phyloP scores from a whole-genome alignment of 805 yeast genomes.

The Torulaspora maleeae region DNA sequence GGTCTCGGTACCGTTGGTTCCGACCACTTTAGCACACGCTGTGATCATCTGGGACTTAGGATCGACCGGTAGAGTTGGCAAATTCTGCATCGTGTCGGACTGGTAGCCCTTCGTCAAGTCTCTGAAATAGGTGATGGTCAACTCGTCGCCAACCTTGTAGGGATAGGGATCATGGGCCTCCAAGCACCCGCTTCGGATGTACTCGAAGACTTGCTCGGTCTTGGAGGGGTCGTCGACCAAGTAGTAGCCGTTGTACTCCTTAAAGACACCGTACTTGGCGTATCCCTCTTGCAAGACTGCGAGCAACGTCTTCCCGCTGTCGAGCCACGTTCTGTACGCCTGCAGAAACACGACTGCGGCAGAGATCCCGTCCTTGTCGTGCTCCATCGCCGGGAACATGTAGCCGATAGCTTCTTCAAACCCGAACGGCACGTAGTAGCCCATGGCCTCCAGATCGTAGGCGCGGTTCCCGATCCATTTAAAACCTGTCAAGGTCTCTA shows the following conservation, averaged over 20 bases:
- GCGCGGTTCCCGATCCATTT: slow-evolving; percentile 96
- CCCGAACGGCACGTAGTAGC: slow-evolving; percentile 76
- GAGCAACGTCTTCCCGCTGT: slow-evolving; percentile 35
- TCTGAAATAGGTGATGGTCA: slow-evolving; percentile 61
- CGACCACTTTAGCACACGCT: slow-evolving; percentile 39
- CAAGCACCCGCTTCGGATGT: slow-evolving; percentile 41
- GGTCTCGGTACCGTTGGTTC: slow-evolving; percentile 28
- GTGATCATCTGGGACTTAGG: slow-evolving; percentile 84
- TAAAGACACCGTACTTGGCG: slow-evolving; percentile 68
- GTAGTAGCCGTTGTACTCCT: slow-evolving; percentile 85
- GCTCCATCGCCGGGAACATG: slow-evolving; percentile 70
- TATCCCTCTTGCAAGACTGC: slow-evolving; percentile 57
- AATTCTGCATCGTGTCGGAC: slow-evolving; percentile 52
- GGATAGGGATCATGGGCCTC: slow-evolving; percentile 39
- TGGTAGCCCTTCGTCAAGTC: slow-evolving; percentile 84
- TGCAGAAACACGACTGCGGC: slow-evolving; percentile 76
- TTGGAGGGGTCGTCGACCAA: slow-evolving; percentile 49
- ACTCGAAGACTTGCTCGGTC: slow-evolving; percentile 52
- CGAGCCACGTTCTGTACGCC: slow-evolving; percentile 51
- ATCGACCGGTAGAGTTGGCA: slow-evolving; percentile 68
- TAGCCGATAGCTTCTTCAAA: slow-evolving; percentile 96
- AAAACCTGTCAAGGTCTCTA: slow-evolving; percentile 90
- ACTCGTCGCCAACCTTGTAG: slow-evolving; percentile 46
- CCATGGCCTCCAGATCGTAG: slow-evolving; percentile 58
- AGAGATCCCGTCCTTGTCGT: slow-evolving; percentile 89